Evolutionary conservation across 345 rosid species (phyloP).

Genomic region (Bruguiera gymnorhiza): DNA sequence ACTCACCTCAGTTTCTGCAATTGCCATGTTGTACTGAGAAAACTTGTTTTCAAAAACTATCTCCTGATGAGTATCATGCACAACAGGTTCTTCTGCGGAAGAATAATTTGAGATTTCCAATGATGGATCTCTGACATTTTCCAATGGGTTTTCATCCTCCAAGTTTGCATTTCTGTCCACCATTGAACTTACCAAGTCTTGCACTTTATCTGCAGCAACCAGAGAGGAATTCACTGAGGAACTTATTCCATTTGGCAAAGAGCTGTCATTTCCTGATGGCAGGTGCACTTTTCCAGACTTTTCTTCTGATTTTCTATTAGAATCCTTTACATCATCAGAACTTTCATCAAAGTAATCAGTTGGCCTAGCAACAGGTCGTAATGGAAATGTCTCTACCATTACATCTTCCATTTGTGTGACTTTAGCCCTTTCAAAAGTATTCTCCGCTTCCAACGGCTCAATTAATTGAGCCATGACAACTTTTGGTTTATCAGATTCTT

Average conservation of each 20-base stretch:
- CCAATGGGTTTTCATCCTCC: constrained; percentile 14
- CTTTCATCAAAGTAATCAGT: constrained; percentile 26
- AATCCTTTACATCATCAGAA: constrained; percentile 13
- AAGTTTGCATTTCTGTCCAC: constrained; percentile 13
- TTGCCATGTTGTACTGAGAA: constrained; percentile 18
- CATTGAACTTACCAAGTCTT: constrained; percentile 7
- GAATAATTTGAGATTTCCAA: constrained; percentile 26
- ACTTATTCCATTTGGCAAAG: constrained; percentile 8
- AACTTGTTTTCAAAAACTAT: constrained; percentile 20
- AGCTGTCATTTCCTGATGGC: constrained; percentile 16
- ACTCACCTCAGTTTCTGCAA: constrained; percentile 32
- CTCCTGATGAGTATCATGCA: constrained; percentile 13
- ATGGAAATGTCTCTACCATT: constrained; percentile 52
- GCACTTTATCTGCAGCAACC: constrained; percentile 19
- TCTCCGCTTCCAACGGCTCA: constrained; percentile 20
- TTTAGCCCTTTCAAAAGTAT: constrained; percentile 4
- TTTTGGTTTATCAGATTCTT: constrained; percentile 23
- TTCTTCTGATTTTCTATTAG: constrained; percentile 19
- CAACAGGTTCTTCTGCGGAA: constrained; percentile 7
- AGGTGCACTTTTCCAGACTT: constrained; percentile 19
- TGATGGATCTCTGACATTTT: constrained; percentile 16
- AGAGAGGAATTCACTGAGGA: constrained; percentile 19
- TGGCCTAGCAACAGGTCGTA: constrained; percentile 32
- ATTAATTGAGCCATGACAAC: constrained; percentile 22
- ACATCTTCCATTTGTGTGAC: constrained; percentile 32